Percentiles rank a stretch among this genome's conserved stretches.
Evolutionary conservation across 306 rosid species (phyloP).

Genomic region (Cicer judaicum): DNA sequence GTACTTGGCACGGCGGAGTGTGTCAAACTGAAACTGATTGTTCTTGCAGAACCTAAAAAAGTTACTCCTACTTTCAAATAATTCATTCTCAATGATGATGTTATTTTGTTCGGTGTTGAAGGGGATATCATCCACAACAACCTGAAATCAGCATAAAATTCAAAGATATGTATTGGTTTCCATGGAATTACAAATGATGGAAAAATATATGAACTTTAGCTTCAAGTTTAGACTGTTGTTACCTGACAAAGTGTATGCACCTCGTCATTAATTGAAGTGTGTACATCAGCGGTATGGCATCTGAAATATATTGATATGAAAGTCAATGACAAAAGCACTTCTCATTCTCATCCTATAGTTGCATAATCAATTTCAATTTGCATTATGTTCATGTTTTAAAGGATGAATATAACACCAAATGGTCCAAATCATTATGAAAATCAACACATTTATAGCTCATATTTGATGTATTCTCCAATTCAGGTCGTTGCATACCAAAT

Average conservation of each 20-base stretch:
- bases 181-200: neutral
- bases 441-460: too few relatives aligned
- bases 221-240: conserved; percentile 34
- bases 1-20: conserved; percentile 68
- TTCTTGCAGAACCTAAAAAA: conserved; percentile 59
- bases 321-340: conserved; percentile 25
- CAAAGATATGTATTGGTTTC: neutral
- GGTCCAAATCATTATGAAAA: too few relatives aligned
- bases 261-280: conserved; percentile 50
- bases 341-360: neutral
- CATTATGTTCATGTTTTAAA: too few relatives aligned
- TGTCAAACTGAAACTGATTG: conserved; percentile 61
- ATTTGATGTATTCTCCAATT: too few relatives aligned
- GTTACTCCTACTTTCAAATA: conserved; percentile 49
- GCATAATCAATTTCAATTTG: too few relatives aligned
- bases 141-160: conserved; percentile 48
- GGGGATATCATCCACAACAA: conserved; percentile 44
- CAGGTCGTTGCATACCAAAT: too few relatives aligned
- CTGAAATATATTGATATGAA: conserved; percentile 43
- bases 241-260: conserved; percentile 55
- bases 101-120: conserved; percentile 56
- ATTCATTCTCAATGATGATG: conserved; percentile 44
- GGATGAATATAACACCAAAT: too few relatives aligned
- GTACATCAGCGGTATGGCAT: conserved; percentile 48
- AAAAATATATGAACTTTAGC: conserved; percentile 12